Conservation (phyloP, 495 filamentous ascomycete genomes). For the Talaromyces wortmannii region DNA sequence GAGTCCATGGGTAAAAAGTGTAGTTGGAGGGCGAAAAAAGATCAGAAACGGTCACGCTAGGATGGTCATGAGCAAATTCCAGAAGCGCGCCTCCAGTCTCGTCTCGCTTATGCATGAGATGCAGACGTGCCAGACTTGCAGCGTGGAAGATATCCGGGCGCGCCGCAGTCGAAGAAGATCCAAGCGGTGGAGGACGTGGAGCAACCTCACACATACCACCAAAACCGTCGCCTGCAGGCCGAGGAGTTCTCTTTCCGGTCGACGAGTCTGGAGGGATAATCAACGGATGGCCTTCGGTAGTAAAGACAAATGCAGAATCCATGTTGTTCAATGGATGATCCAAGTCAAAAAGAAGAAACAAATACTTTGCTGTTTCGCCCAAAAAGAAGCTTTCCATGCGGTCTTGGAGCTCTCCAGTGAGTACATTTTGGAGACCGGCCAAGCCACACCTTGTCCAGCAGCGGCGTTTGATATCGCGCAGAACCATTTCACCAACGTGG, state of each 20-base stretch:
- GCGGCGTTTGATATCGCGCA: constrained; percentile 78
- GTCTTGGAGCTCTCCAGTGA: constrained; percentile 81
- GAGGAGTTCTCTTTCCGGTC: neutral
- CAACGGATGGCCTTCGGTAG: constrained; percentile 91
- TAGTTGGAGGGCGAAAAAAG: constrained; percentile 64
- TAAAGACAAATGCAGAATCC: constrained; percentile 86
- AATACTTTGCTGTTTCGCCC: constrained; percentile 91
- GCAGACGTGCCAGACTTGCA: constrained; percentile 74
- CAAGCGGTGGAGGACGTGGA: constrained; percentile 51
- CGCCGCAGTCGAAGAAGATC: constrained; percentile 72
- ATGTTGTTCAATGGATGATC: constrained; percentile 81
- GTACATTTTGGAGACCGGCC: constrained; percentile 91
- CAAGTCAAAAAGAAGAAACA: constrained; percentile 82
- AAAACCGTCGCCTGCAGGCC: neutral
- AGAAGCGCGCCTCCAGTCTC: constrained; percentile 45
- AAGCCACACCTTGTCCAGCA: constrained; percentile 95
- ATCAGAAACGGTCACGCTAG: constrained; percentile 49
- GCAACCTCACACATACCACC: constrained; percentile 49
- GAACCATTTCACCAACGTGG: constrained; percentile 90
- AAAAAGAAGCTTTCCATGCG: constrained; percentile 99
- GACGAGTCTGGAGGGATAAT: constrained; percentile 59
- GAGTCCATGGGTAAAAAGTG: constrained; percentile 89
- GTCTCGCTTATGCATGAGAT: constrained; percentile 58
- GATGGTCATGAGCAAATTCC: constrained; percentile 42
- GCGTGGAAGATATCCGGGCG: constrained; percentile 89